Evolutionary conservation across 306 rosid genomes (phyloP).

Genomic region (Hippophae gyantsensis): DNA sequence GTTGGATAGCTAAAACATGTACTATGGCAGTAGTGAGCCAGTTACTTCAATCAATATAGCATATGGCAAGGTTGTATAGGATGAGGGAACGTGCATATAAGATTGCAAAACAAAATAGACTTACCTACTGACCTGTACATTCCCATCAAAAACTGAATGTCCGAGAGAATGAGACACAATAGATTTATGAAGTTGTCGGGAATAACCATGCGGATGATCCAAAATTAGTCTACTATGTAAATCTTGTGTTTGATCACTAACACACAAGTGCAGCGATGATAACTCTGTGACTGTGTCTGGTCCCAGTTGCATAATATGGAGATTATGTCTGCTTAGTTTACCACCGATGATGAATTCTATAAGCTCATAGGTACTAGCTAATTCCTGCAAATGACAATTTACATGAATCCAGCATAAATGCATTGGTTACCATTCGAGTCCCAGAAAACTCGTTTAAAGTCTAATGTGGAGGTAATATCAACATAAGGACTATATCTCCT

Average conservation of each 20-base stretch:
- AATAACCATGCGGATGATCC: constrained; percentile 85
- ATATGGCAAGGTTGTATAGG: neutral
- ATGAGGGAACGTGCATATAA: no score
- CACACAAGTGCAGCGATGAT: constrained; percentile 71
- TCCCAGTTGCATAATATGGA: constrained; percentile 77
- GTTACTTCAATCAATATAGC: no score
- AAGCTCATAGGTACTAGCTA: constrained; percentile 65
- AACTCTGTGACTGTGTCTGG: constrained; percentile 70
- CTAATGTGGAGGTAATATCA: constrained; percentile 1
- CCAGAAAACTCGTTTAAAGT: neutral
- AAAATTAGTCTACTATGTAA: constrained; percentile 70
- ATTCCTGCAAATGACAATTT: constrained; percentile 46
- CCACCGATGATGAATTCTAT: constrained; percentile 79
- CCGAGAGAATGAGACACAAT: constrained; percentile 81
- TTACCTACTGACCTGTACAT: constrained; percentile 81
- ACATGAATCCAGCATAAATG: constrained; percentile 8
- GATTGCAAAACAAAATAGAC: neutral
- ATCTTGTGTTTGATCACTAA: constrained; percentile 80
- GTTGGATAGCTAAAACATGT: no score
- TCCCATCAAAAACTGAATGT: constrained; percentile 90
- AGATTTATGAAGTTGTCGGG: constrained; percentile 90
- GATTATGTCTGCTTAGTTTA: constrained; percentile 79
- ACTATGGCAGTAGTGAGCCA: no score
- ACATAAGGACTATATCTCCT: neutral
- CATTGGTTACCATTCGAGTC: constrained; percentile 2